Conservation (phyloP, 2,329 filamentous ascomycete genomes). For the Diaporthe citri region DNA sequence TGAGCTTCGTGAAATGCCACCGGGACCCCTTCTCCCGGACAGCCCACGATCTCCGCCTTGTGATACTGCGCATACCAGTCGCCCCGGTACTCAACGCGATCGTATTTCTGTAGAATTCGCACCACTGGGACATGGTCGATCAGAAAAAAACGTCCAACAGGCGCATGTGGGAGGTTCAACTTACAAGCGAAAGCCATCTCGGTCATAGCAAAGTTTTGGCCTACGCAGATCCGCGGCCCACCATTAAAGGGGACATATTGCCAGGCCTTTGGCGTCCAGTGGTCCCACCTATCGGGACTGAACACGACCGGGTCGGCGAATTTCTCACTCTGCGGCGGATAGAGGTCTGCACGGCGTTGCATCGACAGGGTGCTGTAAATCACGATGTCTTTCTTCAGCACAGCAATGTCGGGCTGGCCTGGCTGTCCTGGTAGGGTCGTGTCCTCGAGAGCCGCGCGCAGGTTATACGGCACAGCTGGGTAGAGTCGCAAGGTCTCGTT, state of each 20-base stretch:
- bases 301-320: conserved; percentile 47
- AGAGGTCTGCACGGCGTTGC: conserved; percentile 48
- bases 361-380: conserved; percentile 46
- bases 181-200: conserved; percentile 66
- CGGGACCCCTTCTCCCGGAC: conserved; percentile 57
- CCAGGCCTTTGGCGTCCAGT: conserved; percentile 49
- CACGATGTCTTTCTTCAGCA: conserved; percentile 44
- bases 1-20: conserved; percentile 54
- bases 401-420: conserved; percentile 44
- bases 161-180: conserved; percentile 40
- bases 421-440: conserved; percentile 43
- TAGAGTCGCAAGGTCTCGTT: conserved; percentile 50
- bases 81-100: conserved; percentile 62
- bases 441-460: conserved; percentile 45
- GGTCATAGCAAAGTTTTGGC: conserved; percentile 70
- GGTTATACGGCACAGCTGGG: conserved; percentile 47
- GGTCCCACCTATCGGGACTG: conserved; percentile 48
- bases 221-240: conserved; percentile 62
- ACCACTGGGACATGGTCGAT: conserved; percentile 51
- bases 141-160: not conserved
- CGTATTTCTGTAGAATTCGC: conserved; percentile 71
- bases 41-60: conserved; percentile 59
- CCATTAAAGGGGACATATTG: conserved; percentile 55
- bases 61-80: conserved; percentile 59
- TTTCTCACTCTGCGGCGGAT: conserved; percentile 43